Evolutionary conservation across 139 green algal species (phyloP), one percentile per base, ranked within the genome.

Genomic region (Deuterostichococcus epilithicus): DNA sequence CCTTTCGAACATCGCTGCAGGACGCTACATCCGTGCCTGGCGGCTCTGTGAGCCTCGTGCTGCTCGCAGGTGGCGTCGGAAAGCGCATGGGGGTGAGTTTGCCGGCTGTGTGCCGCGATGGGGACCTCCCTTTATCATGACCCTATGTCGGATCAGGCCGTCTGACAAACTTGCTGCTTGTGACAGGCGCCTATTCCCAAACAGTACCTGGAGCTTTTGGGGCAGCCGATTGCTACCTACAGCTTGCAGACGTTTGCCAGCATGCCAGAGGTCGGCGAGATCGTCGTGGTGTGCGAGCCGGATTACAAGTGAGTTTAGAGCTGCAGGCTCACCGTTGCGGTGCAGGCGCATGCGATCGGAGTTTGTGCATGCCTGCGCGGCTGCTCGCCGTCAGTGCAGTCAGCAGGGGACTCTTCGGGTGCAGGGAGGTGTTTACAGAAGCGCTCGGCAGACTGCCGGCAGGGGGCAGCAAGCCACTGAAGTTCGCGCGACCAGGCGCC

Each of bases 271-370:
- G 91, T 98, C 23, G 79, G 85, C 5, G 94, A 98, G 78, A 86
- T 99, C 3, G 89, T 99, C 28, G 92, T 99, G 22, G 95, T 99
- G 23, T 98, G 94, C 70, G 94, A 97, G 44, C 85, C 87, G 0
- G 89, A 87, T 1, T 98, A 91, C 90, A 81, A 84, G 60, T 91
- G 68, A 76, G 76, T 1, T 52, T 8, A 52, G 10, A 52, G 10
- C 13, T n/a, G n/a, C n/a, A n/a, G n/a, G n/a, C n/a, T n/a, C n/a
- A n/a, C n/a, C 52, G 13, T 73, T 35, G 47, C n/a, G 35, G 33
- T 76, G 58, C 23, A 28, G 38, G 34, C 20, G 30, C n/a, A 25
- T 79, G 35, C 70, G 70, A 18, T 42, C 23, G n/a, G n/a, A 36
- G 68, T 73, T 45, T 74, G 32, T 74, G 22, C 20, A 66, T 23